Percentiles rank a stretch among this genome's conserved stretches.
phyloP scores from a whole-genome alignment of 1,139 yeast species.

The Blastobotrys proliferans region DNA sequence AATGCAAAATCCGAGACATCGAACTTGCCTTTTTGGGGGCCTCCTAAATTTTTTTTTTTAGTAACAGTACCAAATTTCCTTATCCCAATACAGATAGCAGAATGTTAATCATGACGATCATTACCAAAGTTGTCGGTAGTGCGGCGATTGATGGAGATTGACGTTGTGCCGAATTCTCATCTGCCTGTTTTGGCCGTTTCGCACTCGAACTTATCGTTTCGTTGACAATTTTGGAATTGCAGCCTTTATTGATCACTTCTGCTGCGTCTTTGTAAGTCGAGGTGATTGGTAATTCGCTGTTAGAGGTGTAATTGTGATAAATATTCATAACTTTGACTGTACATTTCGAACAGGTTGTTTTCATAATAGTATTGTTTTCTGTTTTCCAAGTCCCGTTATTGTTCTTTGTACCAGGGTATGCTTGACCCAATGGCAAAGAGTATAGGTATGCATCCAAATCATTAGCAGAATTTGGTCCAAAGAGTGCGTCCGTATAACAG shows the following conservation, averaged over 20 bases:
- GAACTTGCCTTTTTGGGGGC: too few species aligned
- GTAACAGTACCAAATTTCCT: conserved; percentile 3
- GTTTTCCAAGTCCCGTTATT: conserved; percentile 4
- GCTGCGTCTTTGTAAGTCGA: conserved; percentile 31
- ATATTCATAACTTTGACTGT: conserved; percentile 27
- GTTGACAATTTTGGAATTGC: conserved; percentile 22
- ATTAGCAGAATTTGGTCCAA: conserved; percentile 21
- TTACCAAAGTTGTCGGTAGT: not conserved
- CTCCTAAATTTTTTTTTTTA: too few species aligned
- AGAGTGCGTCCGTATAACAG: conserved; percentile 33
- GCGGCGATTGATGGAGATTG: not conserved
- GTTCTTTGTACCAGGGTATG: conserved; percentile 22
- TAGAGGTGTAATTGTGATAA: conserved; percentile 26
- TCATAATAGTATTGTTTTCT: conserved; percentile 6
- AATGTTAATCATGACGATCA: conserved; percentile 1
- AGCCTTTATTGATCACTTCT: conserved; percentile 18
- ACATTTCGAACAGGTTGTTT: conserved; percentile 29
- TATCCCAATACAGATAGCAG: not conserved
- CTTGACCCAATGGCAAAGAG: conserved; percentile 30
- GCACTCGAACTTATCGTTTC: conserved; percentile 1
- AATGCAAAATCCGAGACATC: too few species aligned
- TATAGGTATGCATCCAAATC: conserved; percentile 30
- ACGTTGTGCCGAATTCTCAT: not conserved
- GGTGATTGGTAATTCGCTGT: conserved; percentile 23
- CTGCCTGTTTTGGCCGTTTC: not conserved